Evolutionary conservation across 768 basidiomycete species (phyloP).

Genomic region (Imleria badia): DNA sequence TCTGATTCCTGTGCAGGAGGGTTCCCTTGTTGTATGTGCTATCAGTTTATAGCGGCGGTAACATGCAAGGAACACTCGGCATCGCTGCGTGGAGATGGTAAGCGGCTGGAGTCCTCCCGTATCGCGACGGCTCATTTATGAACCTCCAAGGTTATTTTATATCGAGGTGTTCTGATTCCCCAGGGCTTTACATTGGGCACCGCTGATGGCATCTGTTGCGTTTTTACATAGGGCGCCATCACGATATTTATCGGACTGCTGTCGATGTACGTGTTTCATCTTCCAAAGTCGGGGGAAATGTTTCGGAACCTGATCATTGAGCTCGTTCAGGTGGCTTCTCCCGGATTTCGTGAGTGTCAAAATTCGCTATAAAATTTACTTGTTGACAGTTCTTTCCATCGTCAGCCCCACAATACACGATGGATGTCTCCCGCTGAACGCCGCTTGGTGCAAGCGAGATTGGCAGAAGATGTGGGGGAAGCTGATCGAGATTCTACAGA

Average conservation of each 20-base stretch:
- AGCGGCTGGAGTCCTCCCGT: conserved; percentile 4
- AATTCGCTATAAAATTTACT: background rate
- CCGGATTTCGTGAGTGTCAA: conserved; percentile 54
- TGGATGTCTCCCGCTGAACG: conserved; percentile 54
- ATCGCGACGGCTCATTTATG: background rate
- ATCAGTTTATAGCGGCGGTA: conserved; percentile 66
- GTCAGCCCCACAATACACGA: conserved; percentile 57
- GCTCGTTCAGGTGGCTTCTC: conserved; percentile 48
- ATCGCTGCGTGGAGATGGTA: conserved; percentile 73
- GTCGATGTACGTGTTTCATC: conserved; percentile 40
- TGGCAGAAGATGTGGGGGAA: conserved; percentile 67
- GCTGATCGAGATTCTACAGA: conserved; percentile 49
- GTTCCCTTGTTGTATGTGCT: background rate
- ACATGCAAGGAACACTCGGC: conserved; percentile 67
- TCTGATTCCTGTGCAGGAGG: background rate
- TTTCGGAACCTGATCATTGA: background rate
- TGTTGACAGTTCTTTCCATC: background rate
- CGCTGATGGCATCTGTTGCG: background rate
- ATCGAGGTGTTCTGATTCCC: conserved; percentile 48
- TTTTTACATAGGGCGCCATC: conserved; percentile 49
- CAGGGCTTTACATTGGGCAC: background rate
- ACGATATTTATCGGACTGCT: conserved; percentile 59
- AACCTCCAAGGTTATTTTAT: conserved; percentile 58
- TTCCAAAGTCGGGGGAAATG: background rate
- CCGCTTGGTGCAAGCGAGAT: conserved; percentile 59